These are phyloP conservation scores for Periconia sp. DNA, from an alignment of 2,329 filamentous ascomycete species.

Conservation along the genomic window DNA sequence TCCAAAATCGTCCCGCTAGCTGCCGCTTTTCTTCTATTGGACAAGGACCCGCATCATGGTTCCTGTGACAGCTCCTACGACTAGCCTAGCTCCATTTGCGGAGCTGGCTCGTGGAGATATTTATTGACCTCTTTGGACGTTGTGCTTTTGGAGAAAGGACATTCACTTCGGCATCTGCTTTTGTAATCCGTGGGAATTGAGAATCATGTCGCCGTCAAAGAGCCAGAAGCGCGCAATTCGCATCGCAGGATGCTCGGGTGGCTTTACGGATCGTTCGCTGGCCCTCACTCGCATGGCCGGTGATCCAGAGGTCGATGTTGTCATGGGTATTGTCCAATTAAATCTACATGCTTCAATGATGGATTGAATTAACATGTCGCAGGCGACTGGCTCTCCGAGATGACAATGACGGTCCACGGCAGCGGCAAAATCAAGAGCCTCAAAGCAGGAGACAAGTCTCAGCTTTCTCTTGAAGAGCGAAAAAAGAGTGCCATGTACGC, in stretches of 20 bases:
- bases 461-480: slow-evolving; percentile 47
- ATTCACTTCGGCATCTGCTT: too few species aligned
- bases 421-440: slow-evolving; percentile 41
- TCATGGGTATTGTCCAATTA: too few species aligned
- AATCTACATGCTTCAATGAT: neutral
- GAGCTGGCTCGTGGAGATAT: slow-evolving; percentile 1
- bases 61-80: slow-evolving; percentile 1
- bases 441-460: slow-evolving; percentile 32
- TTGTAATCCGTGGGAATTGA: too few species aligned
- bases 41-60: neutral
- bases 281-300: slow-evolving; percentile 40
- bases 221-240: slow-evolving; percentile 38
- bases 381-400: slow-evolving; percentile 37
- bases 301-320: slow-evolving; percentile 33
- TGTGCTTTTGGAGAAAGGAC: too few species aligned
- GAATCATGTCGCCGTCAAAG: too few species aligned
- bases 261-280: slow-evolving; percentile 47
- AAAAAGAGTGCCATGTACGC: slow-evolving; percentile 34
- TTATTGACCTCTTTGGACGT: too few species aligned
- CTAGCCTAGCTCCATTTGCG: neutral
- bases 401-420: slow-evolving; percentile 37
- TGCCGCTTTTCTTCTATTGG: neutral
- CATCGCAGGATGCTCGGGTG: slow-evolving; percentile 45
- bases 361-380: neutral
- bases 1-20: neutral